Conservation (phyloP, 192 early-diverging fungal genomes). For the Coemansia biformis region DNA sequence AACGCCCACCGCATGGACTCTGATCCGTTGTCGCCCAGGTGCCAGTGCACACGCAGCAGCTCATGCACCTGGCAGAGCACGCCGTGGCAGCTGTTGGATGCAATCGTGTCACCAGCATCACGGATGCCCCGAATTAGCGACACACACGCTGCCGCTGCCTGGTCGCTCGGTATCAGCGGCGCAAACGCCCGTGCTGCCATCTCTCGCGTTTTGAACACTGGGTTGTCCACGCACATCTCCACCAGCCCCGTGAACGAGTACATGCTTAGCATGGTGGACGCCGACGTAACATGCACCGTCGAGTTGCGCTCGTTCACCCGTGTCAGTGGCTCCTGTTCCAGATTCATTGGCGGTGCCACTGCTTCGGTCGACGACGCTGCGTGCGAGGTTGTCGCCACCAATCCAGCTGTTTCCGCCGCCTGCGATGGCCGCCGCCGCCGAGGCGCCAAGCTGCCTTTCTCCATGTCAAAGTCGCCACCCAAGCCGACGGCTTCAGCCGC, state of each 20-base stretch:
- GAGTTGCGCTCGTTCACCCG: constrained; percentile 49
- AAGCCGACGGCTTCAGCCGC: not conserved
- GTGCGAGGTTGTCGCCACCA: constrained; percentile 19
- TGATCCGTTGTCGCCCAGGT: constrained; percentile 48
- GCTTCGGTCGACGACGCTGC: constrained; percentile 24
- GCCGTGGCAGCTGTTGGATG: constrained; percentile 75
- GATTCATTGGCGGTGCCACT: constrained; percentile 47
- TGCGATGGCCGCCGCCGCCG: not conserved
- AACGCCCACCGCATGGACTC: constrained; percentile 43
- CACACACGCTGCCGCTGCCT: constrained; percentile 41
- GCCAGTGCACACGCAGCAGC: constrained; percentile 60
- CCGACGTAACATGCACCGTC: constrained; percentile 46
- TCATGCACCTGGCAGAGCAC: constrained; percentile 65
- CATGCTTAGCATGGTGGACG: constrained; percentile 47
- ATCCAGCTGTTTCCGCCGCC: constrained; percentile 13
- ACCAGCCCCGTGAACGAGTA: constrained; percentile 50
- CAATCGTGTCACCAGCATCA: constrained; percentile 26
- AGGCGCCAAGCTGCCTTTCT: too few species aligned
- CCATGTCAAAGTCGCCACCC: too few species aligned
- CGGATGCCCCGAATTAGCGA: constrained; percentile 51
- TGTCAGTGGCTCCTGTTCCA: constrained; percentile 37
- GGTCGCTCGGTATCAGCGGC: constrained; percentile 64
- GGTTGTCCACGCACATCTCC: constrained; percentile 42
- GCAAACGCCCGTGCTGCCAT: constrained; percentile 79
- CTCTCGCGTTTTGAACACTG: constrained; percentile 69